Evolutionary conservation across 2,329 filamentous ascomycete genomes (phyloP).

Genomic region (Diaporthe citrichinensis): DNA sequence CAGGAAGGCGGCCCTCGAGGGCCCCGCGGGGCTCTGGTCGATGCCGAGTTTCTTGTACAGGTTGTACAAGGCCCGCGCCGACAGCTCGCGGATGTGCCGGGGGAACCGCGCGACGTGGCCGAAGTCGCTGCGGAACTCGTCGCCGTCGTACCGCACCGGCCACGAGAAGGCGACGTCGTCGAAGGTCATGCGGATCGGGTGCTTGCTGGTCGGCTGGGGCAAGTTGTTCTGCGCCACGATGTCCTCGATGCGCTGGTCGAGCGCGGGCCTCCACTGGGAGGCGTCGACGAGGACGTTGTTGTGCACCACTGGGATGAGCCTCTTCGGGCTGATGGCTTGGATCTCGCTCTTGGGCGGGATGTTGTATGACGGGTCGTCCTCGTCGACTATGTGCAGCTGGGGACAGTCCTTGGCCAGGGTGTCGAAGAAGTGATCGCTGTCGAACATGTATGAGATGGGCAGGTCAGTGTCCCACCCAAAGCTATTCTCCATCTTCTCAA

Average conservation of each 20-base stretch:
- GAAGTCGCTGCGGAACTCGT: slow-evolving; percentile 35
- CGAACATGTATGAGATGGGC: slow-evolving; percentile 38
- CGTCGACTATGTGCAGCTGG: slow-evolving; percentile 37
- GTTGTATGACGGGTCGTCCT: slow-evolving; percentile 11
- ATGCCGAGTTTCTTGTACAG: slow-evolving; percentile 35
- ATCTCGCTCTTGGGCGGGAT: slow-evolving; percentile 35
- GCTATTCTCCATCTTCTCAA: slow-evolving; percentile 37
- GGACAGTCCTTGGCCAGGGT: slow-evolving; percentile 39
- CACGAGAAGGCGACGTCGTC: slow-evolving; percentile 40
- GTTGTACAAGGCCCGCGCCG: slow-evolving; percentile 38
- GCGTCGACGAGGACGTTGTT: slow-evolving; percentile 34
- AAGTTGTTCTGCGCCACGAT: background rate
- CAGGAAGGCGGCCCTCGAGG: slow-evolving; percentile 32
- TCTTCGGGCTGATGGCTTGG: slow-evolving; percentile 20
- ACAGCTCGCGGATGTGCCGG: slow-evolving; percentile 35
- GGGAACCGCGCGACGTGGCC: slow-evolving; percentile 34
- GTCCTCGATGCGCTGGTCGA: slow-evolving; percentile 27
- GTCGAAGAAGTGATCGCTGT: slow-evolving; percentile 38
- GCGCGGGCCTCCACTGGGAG: slow-evolving; percentile 7
- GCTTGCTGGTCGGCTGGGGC: background rate
- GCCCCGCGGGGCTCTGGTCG: slow-evolving; percentile 26
- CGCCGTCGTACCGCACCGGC: slow-evolving; percentile 37
- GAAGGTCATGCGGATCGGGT: slow-evolving; percentile 35
- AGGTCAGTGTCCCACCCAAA: slow-evolving; percentile 38
- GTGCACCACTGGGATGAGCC: slow-evolving; percentile 4